Conservation (phyloP, 2,329 filamentous ascomycete species). For the Lachnellula occidentalis region DNA sequence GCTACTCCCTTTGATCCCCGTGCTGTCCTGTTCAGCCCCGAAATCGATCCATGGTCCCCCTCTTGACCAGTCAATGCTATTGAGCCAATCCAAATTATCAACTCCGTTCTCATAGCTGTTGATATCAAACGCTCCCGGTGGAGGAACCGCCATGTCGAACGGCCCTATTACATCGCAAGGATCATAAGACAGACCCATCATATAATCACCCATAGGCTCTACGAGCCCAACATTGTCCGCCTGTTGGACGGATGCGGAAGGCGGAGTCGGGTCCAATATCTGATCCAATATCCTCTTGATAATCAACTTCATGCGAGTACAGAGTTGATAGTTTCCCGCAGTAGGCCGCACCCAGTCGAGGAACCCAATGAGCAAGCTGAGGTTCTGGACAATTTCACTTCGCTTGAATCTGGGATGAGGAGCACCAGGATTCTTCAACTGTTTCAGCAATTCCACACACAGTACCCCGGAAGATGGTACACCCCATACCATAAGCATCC, state of each 20-base stretch:
- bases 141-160: conserved; percentile 12
- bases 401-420: conserved; percentile 37
- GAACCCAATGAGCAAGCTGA: conserved; percentile 46
- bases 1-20: conserved; percentile 3
- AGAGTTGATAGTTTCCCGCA: conserved; percentile 45
- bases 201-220: background rate
- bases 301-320: conserved; percentile 40
- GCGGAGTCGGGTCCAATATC: conserved; percentile 37
- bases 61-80: conserved; percentile 27
- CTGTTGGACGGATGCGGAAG: background rate
- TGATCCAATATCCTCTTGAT: conserved; percentile 47
- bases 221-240: conserved; percentile 3
- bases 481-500: conserved; percentile 44
- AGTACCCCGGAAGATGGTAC: conserved; percentile 45
- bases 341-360: conserved; percentile 45
- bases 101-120: conserved; percentile 17
- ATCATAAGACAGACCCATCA: background rate
- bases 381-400: conserved; percentile 43
- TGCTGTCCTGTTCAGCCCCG: conserved; percentile 9
- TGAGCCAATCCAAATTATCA: conserved; percentile 28
- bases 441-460: conserved; percentile 44
- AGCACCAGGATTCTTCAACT: conserved; percentile 33
- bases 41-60: conserved; percentile 28
- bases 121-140: conserved; percentile 14
- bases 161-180: conserved; percentile 1